Percentiles rank a stretch among this genome's conserved stretches.
Evolutionary conservation across 305 asterid genomes (phyloP).

Genomic region (Caryopteris hybrid): DNA sequence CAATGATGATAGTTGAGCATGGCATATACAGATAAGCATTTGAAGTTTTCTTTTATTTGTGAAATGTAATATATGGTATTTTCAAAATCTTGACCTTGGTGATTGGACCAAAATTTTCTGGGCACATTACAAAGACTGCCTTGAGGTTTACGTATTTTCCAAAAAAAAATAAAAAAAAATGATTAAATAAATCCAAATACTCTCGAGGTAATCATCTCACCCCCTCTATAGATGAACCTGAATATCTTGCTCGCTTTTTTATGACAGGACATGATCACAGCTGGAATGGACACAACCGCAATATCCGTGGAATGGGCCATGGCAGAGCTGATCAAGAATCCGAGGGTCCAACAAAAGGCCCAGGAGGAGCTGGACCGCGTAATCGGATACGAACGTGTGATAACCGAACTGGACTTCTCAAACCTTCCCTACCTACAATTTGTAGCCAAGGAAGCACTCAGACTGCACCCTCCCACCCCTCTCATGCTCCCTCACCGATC

Average conservation of each 20-base stretch:
- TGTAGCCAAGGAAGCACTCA: conserved; percentile 55
- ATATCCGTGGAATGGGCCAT: conserved; percentile 70
- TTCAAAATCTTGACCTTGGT: neutral
- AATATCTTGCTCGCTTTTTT: neutral
- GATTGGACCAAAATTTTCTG: neutral
- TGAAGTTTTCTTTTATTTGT: neutral
- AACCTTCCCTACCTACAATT: conserved; percentile 52
- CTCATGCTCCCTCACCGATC: conserved; percentile 70
- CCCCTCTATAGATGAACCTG: neutral
- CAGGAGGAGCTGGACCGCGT: conserved; percentile 67
- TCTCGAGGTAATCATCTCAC: neutral
- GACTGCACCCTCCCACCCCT: conserved; percentile 70
- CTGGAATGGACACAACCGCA: conserved; percentile 71
- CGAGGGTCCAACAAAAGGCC: conserved; percentile 59
- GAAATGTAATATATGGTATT: neutral
- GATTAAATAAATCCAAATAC: neutral
- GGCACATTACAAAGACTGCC: no score
- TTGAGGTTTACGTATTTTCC: no score
- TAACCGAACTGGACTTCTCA: conserved; percentile 58
- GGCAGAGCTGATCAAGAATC: conserved; percentile 70
- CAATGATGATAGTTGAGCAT: neutral
- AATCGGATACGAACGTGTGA: conserved; percentile 41
- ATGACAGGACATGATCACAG: conserved; percentile 66
- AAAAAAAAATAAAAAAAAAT: no score
- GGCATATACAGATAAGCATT: neutral